Evolutionary conservation across 345 rosid genomes (phyloP), one percentile per base, ranked within the genome.

Genomic region (Corchorus capsularis): DNA sequence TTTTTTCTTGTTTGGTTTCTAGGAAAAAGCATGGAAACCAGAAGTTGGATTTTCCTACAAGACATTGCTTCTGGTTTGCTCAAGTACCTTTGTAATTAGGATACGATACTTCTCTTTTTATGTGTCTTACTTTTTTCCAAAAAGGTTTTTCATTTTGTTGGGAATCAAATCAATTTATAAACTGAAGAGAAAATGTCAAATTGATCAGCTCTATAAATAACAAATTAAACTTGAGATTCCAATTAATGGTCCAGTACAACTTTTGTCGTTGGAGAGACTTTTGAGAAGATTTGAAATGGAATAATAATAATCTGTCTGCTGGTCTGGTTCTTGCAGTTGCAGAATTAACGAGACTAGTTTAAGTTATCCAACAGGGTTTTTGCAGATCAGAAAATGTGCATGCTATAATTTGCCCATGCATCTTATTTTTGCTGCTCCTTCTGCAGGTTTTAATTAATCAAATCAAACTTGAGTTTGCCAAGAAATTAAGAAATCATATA

Each of bases 31-130:
- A 41, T 61, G 64, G 64, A 61, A 61, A 61, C 1, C 5, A 32
- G 41, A 32, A 32, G 64, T 59, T 59, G 39, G n/a, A 32, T 61
- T 60, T 61, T 32, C n/a, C 43, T 60, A 0, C 6, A 32, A 32
- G 64, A 60, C 8, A 60, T 60, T 60, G 64, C 64, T 60, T 32
- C 41, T 61, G n/a, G 64, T 34, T 61, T 32, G 41, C 63, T 60
- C 39, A 12, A 32, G 12, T 12, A 27, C 27, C 27, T 1, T 27
- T 27, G 27, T 27, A 27, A 27, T 12, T 27, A 27, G 37, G 39
- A 60, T 60, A 5, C 8, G 39, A 27, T 60, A 45, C 8, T 45
- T 45, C 47, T 6, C 47, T 14, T 37, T 17, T 4, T 7, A 12
- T 22, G 6, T 14, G 8, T 59, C 11, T 22, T 22, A 0, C 0